These are phyloP conservation scores for Chamaenerion angustifolium DNA, from an alignment of 345 rosid genomes.

Conservation along the genomic window DNA sequence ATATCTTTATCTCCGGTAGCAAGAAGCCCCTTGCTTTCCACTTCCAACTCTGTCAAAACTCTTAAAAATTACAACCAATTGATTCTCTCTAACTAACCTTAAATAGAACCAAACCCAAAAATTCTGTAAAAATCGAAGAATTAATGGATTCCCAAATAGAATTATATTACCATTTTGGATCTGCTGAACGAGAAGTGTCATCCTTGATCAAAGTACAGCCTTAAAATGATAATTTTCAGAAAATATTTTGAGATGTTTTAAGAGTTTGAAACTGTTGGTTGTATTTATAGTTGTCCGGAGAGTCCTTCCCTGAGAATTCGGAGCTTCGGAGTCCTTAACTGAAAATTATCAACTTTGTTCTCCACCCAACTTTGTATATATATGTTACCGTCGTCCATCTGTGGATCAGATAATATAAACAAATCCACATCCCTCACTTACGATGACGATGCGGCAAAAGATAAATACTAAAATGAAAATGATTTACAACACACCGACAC, in stretches of 20 bases:
- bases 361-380: background rate
- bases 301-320: conserved; percentile 42
- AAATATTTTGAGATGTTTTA: too few relatives aligned
- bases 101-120: too few relatives aligned
- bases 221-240: too few relatives aligned
- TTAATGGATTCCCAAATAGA: background rate
- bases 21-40: conserved; percentile 19
- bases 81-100: background rate
- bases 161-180: background rate
- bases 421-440: too few relatives aligned
- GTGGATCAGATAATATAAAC: too few relatives aligned
- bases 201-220: too few relatives aligned
- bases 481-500: too few relatives aligned
- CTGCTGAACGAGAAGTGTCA: conserved; percentile 15
- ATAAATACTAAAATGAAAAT: too few relatives aligned
- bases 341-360: conserved; percentile 10
- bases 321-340: conserved; percentile 26
- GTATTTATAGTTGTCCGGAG: conserved; percentile 34
- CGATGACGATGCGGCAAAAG: too few relatives aligned
- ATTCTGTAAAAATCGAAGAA: background rate
- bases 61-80: background rate
- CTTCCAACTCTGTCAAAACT: conserved; percentile 16
- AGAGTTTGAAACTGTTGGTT: background rate
- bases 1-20: too few relatives aligned
- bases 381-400: background rate